phyloP scores from a whole-genome alignment of 495 filamentous ascomycete genomes.

The Tuber brumale region DNA sequence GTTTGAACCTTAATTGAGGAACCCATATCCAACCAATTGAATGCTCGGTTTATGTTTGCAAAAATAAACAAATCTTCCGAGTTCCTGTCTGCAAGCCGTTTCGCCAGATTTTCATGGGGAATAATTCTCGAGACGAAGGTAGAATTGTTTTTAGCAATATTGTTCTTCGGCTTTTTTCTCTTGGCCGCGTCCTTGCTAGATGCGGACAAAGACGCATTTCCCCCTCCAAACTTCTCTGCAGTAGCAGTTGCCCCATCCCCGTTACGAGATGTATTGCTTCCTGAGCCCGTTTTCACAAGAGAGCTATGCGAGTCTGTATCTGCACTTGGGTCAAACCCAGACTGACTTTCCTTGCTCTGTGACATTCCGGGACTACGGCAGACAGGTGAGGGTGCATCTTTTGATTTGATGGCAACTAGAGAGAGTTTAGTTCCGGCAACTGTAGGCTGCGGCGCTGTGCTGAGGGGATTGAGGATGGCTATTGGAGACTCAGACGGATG shows the following conservation, averaged over 20 bases:
- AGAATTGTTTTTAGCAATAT: constrained; percentile 95
- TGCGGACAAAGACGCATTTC: constrained; percentile 63
- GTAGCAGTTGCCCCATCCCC: constrained; percentile 20
- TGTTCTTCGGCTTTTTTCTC: constrained; percentile 87
- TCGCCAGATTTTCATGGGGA: constrained; percentile 69
- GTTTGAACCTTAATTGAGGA: constrained; percentile 42
- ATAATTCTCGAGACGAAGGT: constrained; percentile 96
- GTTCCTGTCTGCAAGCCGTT: constrained; percentile 69
- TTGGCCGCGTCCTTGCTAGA: constrained; percentile 69
- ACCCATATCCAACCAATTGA: constrained; percentile 73
- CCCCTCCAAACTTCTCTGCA: constrained; percentile 64
- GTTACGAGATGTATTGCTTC: constrained; percentile 32
- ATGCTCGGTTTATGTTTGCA: constrained; percentile 88
- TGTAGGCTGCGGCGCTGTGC: constrained; percentile 70
- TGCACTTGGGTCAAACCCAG: constrained; percentile 54
- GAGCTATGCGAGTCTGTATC: constrained; percentile 46
- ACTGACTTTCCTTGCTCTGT: constrained; percentile 52
- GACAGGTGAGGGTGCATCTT: constrained; percentile 54
- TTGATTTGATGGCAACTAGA: constrained; percentile 59
- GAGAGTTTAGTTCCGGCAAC: constrained; percentile 83
- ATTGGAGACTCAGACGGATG: constrained; percentile 87
- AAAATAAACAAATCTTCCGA: constrained; percentile 79
- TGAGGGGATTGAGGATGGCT: constrained; percentile 79
- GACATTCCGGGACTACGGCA: constrained; percentile 48
- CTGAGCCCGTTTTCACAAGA: constrained; percentile 26